Evolutionary conservation across 345 rosid genomes (phyloP).

Genomic region (Carallia brachiata): DNA sequence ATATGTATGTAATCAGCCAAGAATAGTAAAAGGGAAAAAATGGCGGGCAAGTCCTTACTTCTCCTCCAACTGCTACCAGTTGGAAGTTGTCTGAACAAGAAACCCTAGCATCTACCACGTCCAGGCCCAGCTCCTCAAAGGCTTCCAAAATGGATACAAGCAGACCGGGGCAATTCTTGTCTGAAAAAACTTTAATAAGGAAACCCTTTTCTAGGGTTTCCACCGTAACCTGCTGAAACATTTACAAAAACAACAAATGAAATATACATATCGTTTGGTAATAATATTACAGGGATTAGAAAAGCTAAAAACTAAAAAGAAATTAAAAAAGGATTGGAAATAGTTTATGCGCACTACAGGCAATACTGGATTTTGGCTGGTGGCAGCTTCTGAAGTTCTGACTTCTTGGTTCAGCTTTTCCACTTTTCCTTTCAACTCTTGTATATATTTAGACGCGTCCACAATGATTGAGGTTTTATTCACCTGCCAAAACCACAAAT

Average conservation of each 20-base stretch:
- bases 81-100: conserved; percentile 54
- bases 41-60: conserved; percentile 32
- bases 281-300: too few relatives aligned
- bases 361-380: conserved; percentile 27
- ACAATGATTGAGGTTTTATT: conserved; percentile 48
- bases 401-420: conserved; percentile 41
- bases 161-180: conserved; percentile 53
- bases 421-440: conserved; percentile 51
- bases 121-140: conserved; percentile 60
- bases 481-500: conserved; percentile 25
- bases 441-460: conserved; percentile 51
- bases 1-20: too few relatives aligned
- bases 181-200: conserved; percentile 49
- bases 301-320: not conserved
- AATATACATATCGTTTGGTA: not conserved
- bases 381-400: conserved; percentile 21
- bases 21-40: not conserved
- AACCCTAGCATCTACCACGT: conserved; percentile 63
- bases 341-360: conserved; percentile 34
- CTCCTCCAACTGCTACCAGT: conserved; percentile 54
- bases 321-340: not conserved
- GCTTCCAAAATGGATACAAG: conserved; percentile 58
- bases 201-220: conserved; percentile 61
- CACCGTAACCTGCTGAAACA: conserved; percentile 44
- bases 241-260: not conserved